These are phyloP conservation scores for Pythium brassicae DNA, from an alignment of 352 stramenopile genomes.

Conservation along the genomic window DNA sequence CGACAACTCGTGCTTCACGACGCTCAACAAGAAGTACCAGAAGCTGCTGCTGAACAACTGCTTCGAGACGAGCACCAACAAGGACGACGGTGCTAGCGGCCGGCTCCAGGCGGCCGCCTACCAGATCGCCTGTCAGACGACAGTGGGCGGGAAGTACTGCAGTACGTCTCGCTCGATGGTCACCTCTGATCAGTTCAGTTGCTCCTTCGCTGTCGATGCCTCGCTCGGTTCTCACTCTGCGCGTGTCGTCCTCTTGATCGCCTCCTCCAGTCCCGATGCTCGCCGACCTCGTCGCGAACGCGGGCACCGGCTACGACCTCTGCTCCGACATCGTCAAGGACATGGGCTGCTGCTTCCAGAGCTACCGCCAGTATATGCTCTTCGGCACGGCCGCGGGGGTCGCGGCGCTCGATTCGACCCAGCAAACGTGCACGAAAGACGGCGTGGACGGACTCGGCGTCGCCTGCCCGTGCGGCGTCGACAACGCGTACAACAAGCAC, in stretches of 20 bases:
- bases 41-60: conserved; percentile 61
- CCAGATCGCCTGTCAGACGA: conserved; percentile 68
- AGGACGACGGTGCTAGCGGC: conserved; percentile 49
- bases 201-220: background rate
- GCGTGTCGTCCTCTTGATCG: no score
- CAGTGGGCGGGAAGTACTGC: conserved; percentile 55
- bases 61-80: conserved; percentile 40
- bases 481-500: conserved; percentile 53
- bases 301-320: conserved; percentile 49
- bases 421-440: conserved; percentile 39
- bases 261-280: conserved; percentile 45
- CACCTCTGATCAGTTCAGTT: background rate
- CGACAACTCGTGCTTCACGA: conserved; percentile 55
- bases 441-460: conserved; percentile 36
- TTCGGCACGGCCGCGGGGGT: conserved; percentile 48
- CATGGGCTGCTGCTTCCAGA: conserved; percentile 81
- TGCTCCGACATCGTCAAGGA: conserved; percentile 68
- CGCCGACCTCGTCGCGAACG: conserved; percentile 38
- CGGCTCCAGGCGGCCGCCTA: conserved; percentile 57
- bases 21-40: conserved; percentile 59
- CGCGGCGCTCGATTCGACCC: conserved; percentile 37
- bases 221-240: background rate
- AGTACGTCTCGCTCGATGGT: conserved; percentile 30
- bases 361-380: conserved; percentile 73
- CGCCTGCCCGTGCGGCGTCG: conserved; percentile 40